Conservation (phyloP, 2,329 filamentous ascomycete species). For the Colletotrichum kahawae region DNA sequence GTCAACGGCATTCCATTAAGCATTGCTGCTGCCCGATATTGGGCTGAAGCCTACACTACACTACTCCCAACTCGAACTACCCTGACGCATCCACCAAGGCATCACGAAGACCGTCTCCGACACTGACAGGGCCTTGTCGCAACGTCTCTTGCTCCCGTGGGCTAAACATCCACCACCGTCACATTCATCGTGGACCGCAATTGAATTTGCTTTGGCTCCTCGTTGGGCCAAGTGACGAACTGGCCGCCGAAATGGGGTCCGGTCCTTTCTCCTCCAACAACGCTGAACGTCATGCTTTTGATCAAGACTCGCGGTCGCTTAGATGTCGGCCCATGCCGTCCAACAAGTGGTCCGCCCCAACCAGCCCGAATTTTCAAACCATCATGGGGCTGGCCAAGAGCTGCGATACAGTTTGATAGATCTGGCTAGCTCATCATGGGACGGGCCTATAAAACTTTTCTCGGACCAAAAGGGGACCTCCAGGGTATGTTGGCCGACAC, state of each 20-base stretch:
- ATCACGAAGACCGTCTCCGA: background rate
- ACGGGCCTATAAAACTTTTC: background rate
- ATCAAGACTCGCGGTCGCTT: background rate
- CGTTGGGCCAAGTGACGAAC: background rate
- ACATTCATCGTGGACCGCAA: slow-evolving; percentile 1
- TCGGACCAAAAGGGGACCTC: background rate
- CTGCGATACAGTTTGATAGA: slow-evolving; percentile 14
- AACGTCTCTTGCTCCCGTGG: background rate
- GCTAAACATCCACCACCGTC: slow-evolving; percentile 6
- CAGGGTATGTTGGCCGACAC: background rate
- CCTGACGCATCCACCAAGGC: background rate
- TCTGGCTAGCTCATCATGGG: slow-evolving; percentile 13
- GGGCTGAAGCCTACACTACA: background rate
- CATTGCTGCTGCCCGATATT: background rate
- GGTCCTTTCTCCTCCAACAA: background rate
- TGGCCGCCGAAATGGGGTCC: background rate
- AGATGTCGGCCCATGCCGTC: background rate
- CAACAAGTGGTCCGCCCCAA: background rate
- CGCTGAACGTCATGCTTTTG: background rate
- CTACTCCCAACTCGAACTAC: background rate
- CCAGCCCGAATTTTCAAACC: background rate
- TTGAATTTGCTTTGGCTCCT: background rate
- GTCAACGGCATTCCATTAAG: background rate
- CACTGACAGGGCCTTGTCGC: background rate
- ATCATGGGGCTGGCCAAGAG: background rate